Conservation (phyloP, 2,329 filamentous ascomycete species). For the Phyllosticta capitalensis region DNA sequence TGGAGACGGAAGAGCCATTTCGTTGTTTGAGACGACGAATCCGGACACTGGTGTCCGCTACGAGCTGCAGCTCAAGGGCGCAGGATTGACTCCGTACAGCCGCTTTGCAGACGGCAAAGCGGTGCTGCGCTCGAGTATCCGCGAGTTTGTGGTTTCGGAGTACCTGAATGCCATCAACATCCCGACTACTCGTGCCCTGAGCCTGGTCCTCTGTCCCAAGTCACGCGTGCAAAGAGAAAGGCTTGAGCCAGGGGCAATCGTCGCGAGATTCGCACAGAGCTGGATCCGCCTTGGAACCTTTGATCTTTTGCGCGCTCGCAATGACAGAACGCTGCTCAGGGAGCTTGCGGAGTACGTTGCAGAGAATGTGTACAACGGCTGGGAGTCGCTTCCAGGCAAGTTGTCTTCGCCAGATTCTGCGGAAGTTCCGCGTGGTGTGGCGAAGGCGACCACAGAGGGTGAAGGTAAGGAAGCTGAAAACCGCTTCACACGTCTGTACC, state of each 20-base stretch:
- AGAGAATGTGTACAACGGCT: conserved; percentile 79
- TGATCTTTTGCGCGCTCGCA: conserved; percentile 75
- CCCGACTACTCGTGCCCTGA: conserved; percentile 76
- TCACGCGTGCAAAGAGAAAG: conserved; percentile 67
- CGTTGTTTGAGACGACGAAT: conserved; percentile 82
- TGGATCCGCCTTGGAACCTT: conserved; percentile 96
- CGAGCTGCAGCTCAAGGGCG: conserved; percentile 90
- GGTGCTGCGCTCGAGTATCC: conserved; percentile 81
- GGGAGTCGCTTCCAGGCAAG: conserved; percentile 66
- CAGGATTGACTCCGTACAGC: conserved; percentile 86
- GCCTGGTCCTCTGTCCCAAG: conserved; percentile 67
- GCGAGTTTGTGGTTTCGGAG: conserved; percentile 91
- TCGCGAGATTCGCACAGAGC: conserved; percentile 78
- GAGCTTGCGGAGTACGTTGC: conserved; percentile 73
- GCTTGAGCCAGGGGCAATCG: conserved; percentile 83
- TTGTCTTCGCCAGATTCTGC: conserved; percentile 39
- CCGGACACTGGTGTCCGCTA: conserved; percentile 62
- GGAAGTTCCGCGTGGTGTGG: conserved; percentile 39
- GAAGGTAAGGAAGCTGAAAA: conserved; percentile 64
- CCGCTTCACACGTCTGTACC: conserved; percentile 75
- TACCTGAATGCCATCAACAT: conserved; percentile 76
- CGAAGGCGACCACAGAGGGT: conserved; percentile 55
- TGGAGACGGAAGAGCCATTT: conserved; percentile 89
- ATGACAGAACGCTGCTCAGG: conserved; percentile 65
- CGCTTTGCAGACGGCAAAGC: conserved; percentile 95